A percentile compares a stretch with the other conserved stretches of the same genome.
phyloP scores from a whole-genome alignment of 192 early-diverging fungal species.

The Paraglomus brasilianum region DNA sequence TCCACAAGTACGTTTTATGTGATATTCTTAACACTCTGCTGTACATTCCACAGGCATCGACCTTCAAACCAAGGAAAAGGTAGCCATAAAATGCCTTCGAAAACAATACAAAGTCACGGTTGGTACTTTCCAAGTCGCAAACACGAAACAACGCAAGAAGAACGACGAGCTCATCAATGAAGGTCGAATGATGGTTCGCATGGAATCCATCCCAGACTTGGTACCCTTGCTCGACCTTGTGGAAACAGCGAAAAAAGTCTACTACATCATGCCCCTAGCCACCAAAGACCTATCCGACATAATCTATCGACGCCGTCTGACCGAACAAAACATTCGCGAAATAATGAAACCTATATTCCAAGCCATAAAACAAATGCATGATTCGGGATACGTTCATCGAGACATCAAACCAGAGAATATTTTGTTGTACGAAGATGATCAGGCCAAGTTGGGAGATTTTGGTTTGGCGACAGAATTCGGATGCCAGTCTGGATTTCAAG shows the following conservation, averaged over 20 bases:
- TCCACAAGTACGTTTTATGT: background rate
- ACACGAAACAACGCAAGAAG: constrained; percentile 23
- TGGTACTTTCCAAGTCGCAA: background rate
- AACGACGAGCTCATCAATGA: constrained; percentile 23
- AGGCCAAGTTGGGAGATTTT: constrained; percentile 25
- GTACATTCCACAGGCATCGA: constrained; percentile 5
- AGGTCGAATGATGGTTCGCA: constrained; percentile 25
- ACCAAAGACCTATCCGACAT: constrained; percentile 26
- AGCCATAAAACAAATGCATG: constrained; percentile 18
- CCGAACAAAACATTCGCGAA: constrained; percentile 2
- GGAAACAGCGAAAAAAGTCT: constrained; percentile 19
- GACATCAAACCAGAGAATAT: constrained; percentile 30
- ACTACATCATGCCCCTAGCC: constrained; percentile 23
- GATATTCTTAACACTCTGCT: background rate
- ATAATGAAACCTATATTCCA: constrained; percentile 24
- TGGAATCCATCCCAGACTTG: constrained; percentile 6
- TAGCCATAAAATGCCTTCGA: constrained; percentile 23
- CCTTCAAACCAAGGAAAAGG: background rate
- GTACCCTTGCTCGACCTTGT: constrained; percentile 22
- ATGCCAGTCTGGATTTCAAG: constrained; percentile 27
- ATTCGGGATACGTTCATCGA: constrained; percentile 22
- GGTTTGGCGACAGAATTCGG: constrained; percentile 22
- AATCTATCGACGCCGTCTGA: constrained; percentile 17
- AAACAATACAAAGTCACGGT: constrained; percentile 17
- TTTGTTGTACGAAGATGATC: constrained; percentile 26